Conservation (phyloP, 345 rosid species). For the Linum usitatissimum region DNA sequence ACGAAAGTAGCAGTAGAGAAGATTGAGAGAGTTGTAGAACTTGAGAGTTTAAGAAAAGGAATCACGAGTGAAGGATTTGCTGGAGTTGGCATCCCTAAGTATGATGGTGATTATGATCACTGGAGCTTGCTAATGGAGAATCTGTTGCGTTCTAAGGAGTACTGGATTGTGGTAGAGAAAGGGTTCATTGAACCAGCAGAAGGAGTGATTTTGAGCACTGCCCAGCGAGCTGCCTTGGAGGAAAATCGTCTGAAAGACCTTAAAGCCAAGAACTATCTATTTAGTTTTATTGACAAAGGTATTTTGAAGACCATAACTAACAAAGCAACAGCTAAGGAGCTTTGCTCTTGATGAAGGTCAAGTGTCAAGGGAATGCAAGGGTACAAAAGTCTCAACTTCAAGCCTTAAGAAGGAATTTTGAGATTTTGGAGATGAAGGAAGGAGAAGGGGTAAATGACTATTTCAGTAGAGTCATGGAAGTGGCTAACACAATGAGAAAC, state of each 20-base stretch:
- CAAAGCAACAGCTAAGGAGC: background rate
- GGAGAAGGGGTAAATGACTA: constrained; percentile 1
- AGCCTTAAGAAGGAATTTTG: too few relatives aligned
- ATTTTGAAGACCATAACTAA: background rate
- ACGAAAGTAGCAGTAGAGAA: too few relatives aligned
- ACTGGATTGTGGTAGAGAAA: background rate
- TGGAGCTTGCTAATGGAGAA: background rate
- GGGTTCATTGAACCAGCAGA: background rate
- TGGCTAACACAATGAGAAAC: too few relatives aligned
- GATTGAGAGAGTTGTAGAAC: too few relatives aligned
- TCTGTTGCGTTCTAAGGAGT: background rate
- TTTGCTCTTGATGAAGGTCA: background rate
- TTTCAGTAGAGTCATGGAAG: too few relatives aligned
- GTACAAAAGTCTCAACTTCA: too few relatives aligned
- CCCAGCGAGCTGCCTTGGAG: background rate
- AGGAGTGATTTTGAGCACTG: background rate
- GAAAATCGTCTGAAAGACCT: background rate
- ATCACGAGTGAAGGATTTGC: background rate
- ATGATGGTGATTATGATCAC: background rate
- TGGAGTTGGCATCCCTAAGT: background rate
- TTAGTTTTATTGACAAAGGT: too few relatives aligned
- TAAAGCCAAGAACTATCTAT: background rate
- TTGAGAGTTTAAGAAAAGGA: too few relatives aligned
- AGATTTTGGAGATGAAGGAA: constrained; percentile 5
- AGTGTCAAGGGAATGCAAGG: background rate